Percentiles rank a stretch among this genome's conserved stretches.
Evolutionary conservation across 345 rosid species (phyloP).

Genomic region (Lumnitzera littorea): DNA sequence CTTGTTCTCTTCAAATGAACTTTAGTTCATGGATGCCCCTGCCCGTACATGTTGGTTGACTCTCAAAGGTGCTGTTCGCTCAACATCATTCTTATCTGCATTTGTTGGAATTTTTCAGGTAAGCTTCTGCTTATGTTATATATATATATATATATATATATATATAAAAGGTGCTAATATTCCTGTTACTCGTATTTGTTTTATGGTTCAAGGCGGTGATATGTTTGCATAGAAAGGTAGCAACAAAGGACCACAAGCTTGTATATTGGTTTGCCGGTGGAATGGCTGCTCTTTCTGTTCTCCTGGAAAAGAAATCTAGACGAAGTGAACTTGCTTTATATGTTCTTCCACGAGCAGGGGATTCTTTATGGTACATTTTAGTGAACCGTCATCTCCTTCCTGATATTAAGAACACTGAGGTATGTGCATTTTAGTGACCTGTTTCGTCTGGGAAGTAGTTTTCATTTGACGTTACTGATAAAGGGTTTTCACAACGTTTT

Average conservation of each 20-base stretch:
- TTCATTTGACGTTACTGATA: background rate
- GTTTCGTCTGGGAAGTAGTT: background rate
- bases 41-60: constrained; percentile 82
- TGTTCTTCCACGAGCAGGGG: constrained; percentile 97
- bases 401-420: constrained; percentile 85
- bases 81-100: constrained; percentile 91
- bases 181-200: constrained; percentile 8
- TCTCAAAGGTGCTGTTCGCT: constrained; percentile 78
- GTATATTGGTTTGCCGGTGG: constrained; percentile 93
- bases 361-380: constrained; percentile 91
- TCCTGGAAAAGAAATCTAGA: constrained; percentile 87
- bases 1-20: constrained; percentile 3
- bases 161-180: background rate
- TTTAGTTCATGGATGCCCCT: constrained; percentile 88
- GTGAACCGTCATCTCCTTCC: constrained; percentile 85
- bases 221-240: constrained; percentile 83
- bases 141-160: constrained; percentile 2
- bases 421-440: constrained; percentile 16
- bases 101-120: constrained; percentile 99
- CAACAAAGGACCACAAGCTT: constrained; percentile 86
- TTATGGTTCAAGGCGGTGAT: constrained; percentile 59
- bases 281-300: constrained; percentile 80
- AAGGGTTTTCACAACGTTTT: background rate
- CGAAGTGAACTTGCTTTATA: constrained; percentile 95
- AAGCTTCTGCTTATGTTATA: constrained; percentile 9